Percentiles rank a stretch among this genome's conserved stretches.
Conservation (phyloP, 73 alveolate species). For the Tetrahymena elliotti region DNA sequence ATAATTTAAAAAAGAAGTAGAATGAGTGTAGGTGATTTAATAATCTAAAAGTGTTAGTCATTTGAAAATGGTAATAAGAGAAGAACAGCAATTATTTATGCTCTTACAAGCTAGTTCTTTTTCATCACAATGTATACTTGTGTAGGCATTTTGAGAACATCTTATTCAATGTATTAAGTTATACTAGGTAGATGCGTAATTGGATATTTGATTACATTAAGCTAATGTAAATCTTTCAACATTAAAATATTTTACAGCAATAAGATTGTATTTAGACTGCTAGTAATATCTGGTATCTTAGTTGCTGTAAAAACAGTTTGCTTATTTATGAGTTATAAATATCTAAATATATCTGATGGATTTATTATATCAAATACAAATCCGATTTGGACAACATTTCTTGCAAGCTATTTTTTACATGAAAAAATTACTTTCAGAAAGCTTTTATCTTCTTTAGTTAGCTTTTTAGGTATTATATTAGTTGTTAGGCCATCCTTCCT, state of each 20-base stretch:
- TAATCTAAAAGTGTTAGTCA: not conserved
- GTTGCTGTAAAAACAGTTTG: not conserved
- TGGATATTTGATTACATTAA: not conserved
- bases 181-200: not conserved
- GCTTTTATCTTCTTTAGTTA: not conserved
- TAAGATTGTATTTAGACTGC: not conserved
- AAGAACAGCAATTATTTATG: not conserved
- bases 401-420: not conserved
- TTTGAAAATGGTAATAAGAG: not conserved
- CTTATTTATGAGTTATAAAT: not conserved
- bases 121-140: not conserved
- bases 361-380: not conserved
- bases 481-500: not conserved
- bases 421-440: not conserved
- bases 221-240: not conserved
- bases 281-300: not conserved
- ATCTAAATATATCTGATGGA: not conserved
- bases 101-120: not conserved
- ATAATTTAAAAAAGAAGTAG: not conserved
- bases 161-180: not conserved
- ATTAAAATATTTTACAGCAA: not conserved
- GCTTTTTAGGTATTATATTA: not conserved
- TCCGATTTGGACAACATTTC: not conserved
- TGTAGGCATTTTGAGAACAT: not conserved
- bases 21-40: not conserved